Conservation (phyloP, 2,329 filamentous ascomycete species). For the Colletotrichum musae region DNA sequence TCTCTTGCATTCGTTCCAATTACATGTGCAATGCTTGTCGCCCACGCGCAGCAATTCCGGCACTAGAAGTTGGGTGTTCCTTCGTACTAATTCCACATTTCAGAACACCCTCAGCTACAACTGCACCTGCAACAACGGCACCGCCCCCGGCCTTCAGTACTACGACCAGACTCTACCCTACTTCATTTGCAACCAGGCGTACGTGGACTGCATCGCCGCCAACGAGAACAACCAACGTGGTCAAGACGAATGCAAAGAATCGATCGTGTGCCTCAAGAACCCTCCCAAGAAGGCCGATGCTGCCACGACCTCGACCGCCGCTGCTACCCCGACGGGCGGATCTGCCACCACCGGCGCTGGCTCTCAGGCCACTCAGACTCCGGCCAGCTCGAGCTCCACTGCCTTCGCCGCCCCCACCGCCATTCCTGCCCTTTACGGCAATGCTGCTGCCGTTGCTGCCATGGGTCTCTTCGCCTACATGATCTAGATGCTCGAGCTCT, state of each 20-base stretch:
- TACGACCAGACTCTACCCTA: slow-evolving; percentile 67
- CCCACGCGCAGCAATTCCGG: background rate
- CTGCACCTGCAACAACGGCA: slow-evolving; percentile 66
- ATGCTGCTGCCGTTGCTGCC: slow-evolving; percentile 60
- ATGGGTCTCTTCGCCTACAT: slow-evolving; percentile 68
- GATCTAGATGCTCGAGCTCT: slow-evolving; percentile 52
- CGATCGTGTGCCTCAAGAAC: slow-evolving; percentile 52
- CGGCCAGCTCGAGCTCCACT: slow-evolving; percentile 45
- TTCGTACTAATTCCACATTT: slow-evolving; percentile 25
- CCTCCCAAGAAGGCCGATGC: slow-evolving; percentile 4
- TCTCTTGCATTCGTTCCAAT: background rate
- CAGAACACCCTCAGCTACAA: slow-evolving; percentile 61
- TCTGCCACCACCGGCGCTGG: slow-evolving; percentile 18
- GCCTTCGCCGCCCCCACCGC: slow-evolving; percentile 57
- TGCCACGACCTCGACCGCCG: slow-evolving; percentile 35
- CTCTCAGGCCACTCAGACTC: slow-evolving; percentile 40
- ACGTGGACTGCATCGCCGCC: slow-evolving; percentile 60
- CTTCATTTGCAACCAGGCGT: slow-evolving; percentile 67
- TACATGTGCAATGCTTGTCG: background rate
- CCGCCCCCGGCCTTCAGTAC: slow-evolving; percentile 65
- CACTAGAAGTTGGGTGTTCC: background rate
- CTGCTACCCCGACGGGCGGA: slow-evolving; percentile 35
- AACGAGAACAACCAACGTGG: slow-evolving; percentile 58
- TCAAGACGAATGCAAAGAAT: slow-evolving; percentile 64
- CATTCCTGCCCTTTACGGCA: slow-evolving; percentile 60